Percentiles rank a stretch among this genome's conserved stretches.
These are phyloP conservation scores for Tylopilus sp. DNA, from an alignment of 768 basidiomycete genomes.

Conservation along the genomic window DNA sequence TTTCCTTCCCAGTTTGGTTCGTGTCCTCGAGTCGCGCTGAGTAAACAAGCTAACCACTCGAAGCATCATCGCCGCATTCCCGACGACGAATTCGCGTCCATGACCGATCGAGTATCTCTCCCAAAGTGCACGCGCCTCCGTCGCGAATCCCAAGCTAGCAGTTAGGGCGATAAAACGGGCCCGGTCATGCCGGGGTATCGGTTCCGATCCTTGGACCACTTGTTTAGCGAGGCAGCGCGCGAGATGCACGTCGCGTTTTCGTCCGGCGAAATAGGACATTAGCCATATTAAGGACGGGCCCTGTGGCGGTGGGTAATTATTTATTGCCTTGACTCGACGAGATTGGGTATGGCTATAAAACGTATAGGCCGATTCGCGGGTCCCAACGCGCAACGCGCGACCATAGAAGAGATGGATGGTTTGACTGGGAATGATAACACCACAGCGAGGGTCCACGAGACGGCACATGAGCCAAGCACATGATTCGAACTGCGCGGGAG, in stretches of 20 bases:
- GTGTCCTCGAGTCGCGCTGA: conserved; percentile 22
- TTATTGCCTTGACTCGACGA: conserved; percentile 26
- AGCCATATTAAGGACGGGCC: conserved; percentile 48
- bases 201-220: conserved; percentile 38
- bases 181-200: conserved; percentile 44
- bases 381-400: conserved; percentile 30
- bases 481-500: conserved; percentile 33
- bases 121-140: conserved; percentile 53
- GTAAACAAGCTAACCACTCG: conserved; percentile 43
- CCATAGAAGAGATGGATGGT: conserved; percentile 48
- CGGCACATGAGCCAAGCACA: conserved; percentile 41
- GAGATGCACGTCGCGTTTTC: conserved; percentile 41
- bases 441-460: conserved; percentile 29
- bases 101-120: conserved; percentile 46
- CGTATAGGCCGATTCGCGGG: conserved; percentile 35
- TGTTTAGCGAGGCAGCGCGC: conserved; percentile 50
- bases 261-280: conserved; percentile 41
- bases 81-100: conserved; percentile 40
- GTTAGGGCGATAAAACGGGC: conserved; percentile 45
- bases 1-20: conserved; percentile 10
- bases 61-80: conserved; percentile 40
- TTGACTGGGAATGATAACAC: conserved; percentile 39
- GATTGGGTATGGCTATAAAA: conserved; percentile 49
- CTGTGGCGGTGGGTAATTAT: conserved; percentile 49
- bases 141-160: conserved; percentile 47